Base-by-base conservation (phyloP, 768 basidiomycete genomes). In the Coprinopsis strossmayeri region DNA sequence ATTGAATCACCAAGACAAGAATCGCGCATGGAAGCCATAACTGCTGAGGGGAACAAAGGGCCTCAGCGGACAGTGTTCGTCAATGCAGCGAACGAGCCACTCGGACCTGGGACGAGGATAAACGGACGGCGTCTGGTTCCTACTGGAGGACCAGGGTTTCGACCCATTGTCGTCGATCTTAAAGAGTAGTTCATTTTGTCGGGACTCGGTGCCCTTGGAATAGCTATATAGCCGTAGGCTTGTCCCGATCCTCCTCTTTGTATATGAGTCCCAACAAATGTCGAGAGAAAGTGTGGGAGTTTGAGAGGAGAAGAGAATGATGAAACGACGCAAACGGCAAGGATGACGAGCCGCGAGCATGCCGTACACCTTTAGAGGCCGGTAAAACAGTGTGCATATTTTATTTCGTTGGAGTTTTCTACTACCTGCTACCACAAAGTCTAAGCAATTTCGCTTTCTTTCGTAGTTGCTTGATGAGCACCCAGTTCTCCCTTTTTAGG, bases 161-260 rank as follows among this genome's bases (percentile, higher is more conserved):
- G 72, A 38, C 64, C 75, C 34, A 63, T 74, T 21, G 59, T 76
- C n/a, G 69, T 75, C 0, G 72, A 76, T 59, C 51, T 77, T 49
- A 63, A 58, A 46, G 69, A 71, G 45, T 66, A 54, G 46, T 34
- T 38, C 37, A 21, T 21, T n/a, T n/a, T n/a, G n/a, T n/a, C n/a
- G n/a, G n/a, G n/a, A n/a, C n/a, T n/a, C n/a, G n/a, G n/a, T n/a
- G n/a, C n/a, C n/a, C n/a, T n/a, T n/a, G n/a, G n/a, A n/a, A n/a
- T n/a, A n/a, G n/a, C n/a, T n/a, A n/a, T n/a, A n/a, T n/a, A n/a
- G n/a, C n/a, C n/a, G n/a, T n/a, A n/a, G n/a, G n/a, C n/a, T n/a
- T n/a, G n/a, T n/a, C n/a, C n/a, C n/a, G n/a, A n/a, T n/a, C n/a
- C n/a, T n/a, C n/a, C n/a, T n/a, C n/a, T n/a, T n/a, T n/a, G n/a